Evolutionary conservation across 495 filamentous ascomycete species (phyloP).

Genomic region (Cenococcum geophilum): DNA sequence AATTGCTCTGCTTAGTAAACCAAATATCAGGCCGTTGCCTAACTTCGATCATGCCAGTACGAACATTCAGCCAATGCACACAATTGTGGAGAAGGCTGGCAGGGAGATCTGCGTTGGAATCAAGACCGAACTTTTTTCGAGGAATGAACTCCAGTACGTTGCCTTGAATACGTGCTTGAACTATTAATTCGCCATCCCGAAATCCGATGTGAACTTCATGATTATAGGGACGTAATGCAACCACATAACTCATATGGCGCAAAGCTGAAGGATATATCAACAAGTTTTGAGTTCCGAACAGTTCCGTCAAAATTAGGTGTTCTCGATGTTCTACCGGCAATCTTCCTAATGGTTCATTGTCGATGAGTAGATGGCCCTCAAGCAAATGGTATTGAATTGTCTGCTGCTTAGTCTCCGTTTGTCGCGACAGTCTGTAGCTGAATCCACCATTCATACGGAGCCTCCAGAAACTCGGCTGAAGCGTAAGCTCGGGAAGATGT

Average conservation of each 20-base stretch:
- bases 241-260: slow-evolving; percentile 44
- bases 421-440: slow-evolving; percentile 18
- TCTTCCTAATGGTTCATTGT: slow-evolving; percentile 45
- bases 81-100: slow-evolving; percentile 25
- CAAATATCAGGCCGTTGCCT: slow-evolving; percentile 23
- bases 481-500: too few species aligned
- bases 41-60: slow-evolving; percentile 19
- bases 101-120: slow-evolving; percentile 29
- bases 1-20: slow-evolving; percentile 26
- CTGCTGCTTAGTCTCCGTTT: slow-evolving; percentile 23
- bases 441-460: slow-evolving; percentile 34
- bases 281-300: slow-evolving; percentile 48
- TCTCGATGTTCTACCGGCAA: slow-evolving; percentile 43
- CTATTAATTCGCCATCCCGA: slow-evolving; percentile 36
- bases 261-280: slow-evolving; percentile 43
- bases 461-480: too few species aligned
- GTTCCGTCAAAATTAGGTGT: slow-evolving; percentile 38
- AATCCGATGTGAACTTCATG: slow-evolving; percentile 49
- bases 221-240: slow-evolving; percentile 34
- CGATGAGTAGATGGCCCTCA: slow-evolving; percentile 46
- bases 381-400: slow-evolving; percentile 44
- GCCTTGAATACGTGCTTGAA: slow-evolving; percentile 33
- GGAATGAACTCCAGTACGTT: slow-evolving; percentile 40
- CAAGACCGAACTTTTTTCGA: slow-evolving; percentile 26
- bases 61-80: slow-evolving; percentile 34